Percentiles rank a stretch among this genome's conserved stretches.
phyloP scores from a whole-genome alignment of 2,329 filamentous ascomycete species.

The Monosporascus ibericus region DNA sequence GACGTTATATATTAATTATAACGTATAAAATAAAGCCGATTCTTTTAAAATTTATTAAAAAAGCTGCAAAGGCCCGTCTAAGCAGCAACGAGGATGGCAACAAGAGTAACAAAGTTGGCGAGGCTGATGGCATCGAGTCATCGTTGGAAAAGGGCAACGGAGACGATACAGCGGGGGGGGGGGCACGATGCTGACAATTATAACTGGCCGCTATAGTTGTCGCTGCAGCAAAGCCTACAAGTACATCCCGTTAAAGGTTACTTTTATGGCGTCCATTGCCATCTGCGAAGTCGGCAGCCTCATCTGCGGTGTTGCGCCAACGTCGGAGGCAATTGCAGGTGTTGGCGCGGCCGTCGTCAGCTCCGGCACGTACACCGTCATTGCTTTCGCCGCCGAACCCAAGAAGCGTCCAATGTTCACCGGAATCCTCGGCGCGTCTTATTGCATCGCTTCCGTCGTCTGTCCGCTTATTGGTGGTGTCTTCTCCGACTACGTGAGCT shows the following conservation, averaged over 20 bases:
- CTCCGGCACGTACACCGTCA: constrained; percentile 12
- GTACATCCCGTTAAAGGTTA: constrained; percentile 27
- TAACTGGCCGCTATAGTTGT: no score
- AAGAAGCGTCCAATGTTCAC: constrained; percentile 8
- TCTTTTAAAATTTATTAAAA: no score
- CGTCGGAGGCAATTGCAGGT: constrained; percentile 22
- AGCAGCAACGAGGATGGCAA: no score
- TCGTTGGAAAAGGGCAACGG: no score
- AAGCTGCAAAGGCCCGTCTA: no score
- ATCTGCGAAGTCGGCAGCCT: constrained; percentile 11
- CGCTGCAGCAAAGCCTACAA: constrained; percentile 41
- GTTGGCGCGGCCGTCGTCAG: constrained; percentile 20
- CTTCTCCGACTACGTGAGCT: constrained; percentile 13
- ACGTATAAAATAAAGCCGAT: no score
- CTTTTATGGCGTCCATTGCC: constrained; percentile 10
- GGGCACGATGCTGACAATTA: no score
- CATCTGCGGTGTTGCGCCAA: constrained; percentile 6
- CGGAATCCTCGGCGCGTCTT: constrained; percentile 12
- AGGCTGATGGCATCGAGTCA: no score
- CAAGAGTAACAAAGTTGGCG: no score
- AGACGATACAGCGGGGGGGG: no score
- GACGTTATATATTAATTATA: no score
- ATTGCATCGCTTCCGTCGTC: constrained; percentile 11
- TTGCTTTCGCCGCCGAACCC: constrained; percentile 10
- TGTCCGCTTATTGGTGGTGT: constrained; percentile 14